Base-by-base conservation (phyloP, 106 monocot species). In the Posidonia australis region DNA sequence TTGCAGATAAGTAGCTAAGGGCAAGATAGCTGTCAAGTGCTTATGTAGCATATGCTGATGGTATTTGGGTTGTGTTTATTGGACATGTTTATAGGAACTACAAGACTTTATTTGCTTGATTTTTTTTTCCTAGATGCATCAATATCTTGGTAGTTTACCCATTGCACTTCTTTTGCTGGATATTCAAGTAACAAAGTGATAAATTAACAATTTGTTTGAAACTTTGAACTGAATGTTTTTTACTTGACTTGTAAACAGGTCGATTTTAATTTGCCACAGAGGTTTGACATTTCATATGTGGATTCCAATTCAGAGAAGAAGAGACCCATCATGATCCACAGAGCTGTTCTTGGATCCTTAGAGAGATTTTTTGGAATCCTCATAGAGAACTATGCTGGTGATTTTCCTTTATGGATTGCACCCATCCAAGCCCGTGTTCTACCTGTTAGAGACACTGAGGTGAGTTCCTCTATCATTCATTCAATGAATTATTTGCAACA, bases 311-410 rank as follows among this genome's bases (percentile, higher is more conserved):
- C 84, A n/a, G 84, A 87, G 63, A 94, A 84, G 63, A 84, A 66
- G 66, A 83, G 84, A 22, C 94, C 94, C 42, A 94, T 94, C 44
- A 90, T 94, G 90, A 90, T 94, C 59, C 94, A 94, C 62, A 81
- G 89, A 74, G 94, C 94, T 49, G 64, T 94, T 65, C 84, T 94
- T 71, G 94, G 89, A 4, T 94, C 94, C 17, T 72, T 94, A 44
- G 94, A 94, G 45, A 72, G 94, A 51, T 94, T 94, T 62, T 94
- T 94, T 73, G 94, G 94, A 17, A 82, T 94, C 49, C 82, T 94
- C 13, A 94, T 94, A 44, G 94, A 94, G 70, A 83, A 94, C 59
- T 94, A 94, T 80, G 94, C 86, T 29, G 94, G 90, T 60, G 94
- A 94, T 77, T 94, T 94, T 60, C 94, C 94, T 18, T 71, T 94